Evolutionary conservation across 2,329 filamentous ascomycete genomes (phyloP).

Genomic region (Colletotrichum sp.): DNA sequence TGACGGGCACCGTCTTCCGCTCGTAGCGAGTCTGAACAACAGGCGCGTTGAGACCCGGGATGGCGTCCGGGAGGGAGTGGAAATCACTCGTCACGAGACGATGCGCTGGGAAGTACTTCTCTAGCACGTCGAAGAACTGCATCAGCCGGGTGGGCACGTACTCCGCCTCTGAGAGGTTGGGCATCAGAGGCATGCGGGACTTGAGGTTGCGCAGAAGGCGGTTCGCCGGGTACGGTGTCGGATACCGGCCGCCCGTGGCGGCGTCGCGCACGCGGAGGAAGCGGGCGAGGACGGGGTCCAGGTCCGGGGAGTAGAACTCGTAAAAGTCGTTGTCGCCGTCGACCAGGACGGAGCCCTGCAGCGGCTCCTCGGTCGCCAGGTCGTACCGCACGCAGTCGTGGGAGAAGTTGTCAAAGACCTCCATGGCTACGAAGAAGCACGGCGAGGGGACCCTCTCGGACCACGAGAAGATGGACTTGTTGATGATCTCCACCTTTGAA

Average conservation of each 20-base stretch:
- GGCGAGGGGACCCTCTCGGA: conserved; percentile 84
- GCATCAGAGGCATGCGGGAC: conserved; percentile 69
- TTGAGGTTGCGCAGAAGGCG: conserved; percentile 66
- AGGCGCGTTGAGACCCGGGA: conserved; percentile 86
- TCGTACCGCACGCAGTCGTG: conserved; percentile 96
- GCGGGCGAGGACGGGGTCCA: conserved; percentile 83
- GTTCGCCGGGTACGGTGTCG: conserved; percentile 62
- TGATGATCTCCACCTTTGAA: conserved; percentile 91
- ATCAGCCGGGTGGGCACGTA: conserved; percentile 94
- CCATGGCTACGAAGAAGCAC: conserved; percentile 96
- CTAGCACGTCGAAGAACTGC: conserved; percentile 94
- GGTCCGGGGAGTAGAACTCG: conserved; percentile 83
- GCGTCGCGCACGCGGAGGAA: conserved; percentile 86
- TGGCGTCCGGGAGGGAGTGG: conserved; percentile 80
- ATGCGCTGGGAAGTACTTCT: conserved; percentile 88
- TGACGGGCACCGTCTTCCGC: conserved; percentile 85
- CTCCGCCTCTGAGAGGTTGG: conserved; percentile 82
- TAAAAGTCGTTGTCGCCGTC: conserved; percentile 87
- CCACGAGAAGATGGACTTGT: conserved; percentile 96
- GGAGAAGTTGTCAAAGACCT: conserved; percentile 98
- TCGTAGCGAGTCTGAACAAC: conserved; percentile 96
- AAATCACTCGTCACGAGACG: conserved; percentile 91
- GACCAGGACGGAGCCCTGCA: conserved; percentile 89
- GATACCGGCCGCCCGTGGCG: conserved; percentile 69
- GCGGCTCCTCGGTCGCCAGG: conserved; percentile 75